phyloP scores from a whole-genome alignment of 2,329 filamentous ascomycete species.

The Aspergillus tubingensis region DNA sequence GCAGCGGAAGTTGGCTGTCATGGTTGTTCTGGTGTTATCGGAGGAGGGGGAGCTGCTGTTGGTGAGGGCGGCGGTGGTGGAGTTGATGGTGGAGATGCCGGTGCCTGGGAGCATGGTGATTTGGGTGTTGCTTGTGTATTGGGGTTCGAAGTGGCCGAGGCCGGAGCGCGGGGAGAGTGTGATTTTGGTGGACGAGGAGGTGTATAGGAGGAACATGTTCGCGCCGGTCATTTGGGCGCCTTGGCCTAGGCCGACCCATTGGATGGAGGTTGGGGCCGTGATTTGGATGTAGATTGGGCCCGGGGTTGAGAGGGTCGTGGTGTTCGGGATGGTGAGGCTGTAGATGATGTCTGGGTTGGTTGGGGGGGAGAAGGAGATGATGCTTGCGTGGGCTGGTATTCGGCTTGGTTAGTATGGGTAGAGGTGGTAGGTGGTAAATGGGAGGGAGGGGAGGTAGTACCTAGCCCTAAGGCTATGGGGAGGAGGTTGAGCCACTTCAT shows the following conservation, averaged over 20 bases:
- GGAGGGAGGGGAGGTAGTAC: not conserved
- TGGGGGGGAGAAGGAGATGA: conserved; percentile 22
- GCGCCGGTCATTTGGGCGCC: conserved; percentile 58
- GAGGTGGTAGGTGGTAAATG: not conserved
- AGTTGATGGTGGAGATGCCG: conserved; percentile 50
- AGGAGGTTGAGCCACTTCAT: not conserved
- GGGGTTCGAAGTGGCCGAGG: conserved; percentile 52
- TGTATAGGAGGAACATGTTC: conserved; percentile 66
- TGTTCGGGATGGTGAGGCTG: conserved; percentile 56
- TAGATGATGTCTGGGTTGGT: conserved; percentile 37
- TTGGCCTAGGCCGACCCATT: conserved; percentile 62
- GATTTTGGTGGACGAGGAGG: conserved; percentile 56
- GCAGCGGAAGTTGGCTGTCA: conserved; percentile 61
- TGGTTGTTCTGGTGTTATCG: conserved; percentile 33
- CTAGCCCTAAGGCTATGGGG: not conserved
- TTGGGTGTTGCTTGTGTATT: conserved; percentile 46
- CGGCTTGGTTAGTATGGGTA: not conserved
- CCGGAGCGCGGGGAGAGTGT: conserved; percentile 62
- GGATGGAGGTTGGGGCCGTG: conserved; percentile 39
- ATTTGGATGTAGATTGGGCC: conserved; percentile 66
- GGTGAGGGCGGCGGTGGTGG: not conserved
- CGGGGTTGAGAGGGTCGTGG: conserved; percentile 50
- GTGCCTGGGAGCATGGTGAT: conserved; percentile 61
- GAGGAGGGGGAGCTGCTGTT: conserved; percentile 54
- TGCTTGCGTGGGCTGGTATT: conserved; percentile 9